These are phyloP conservation scores for Nicotiana knightiana DNA, from an alignment of 257 asterid genomes.

Conservation along the genomic window DNA sequence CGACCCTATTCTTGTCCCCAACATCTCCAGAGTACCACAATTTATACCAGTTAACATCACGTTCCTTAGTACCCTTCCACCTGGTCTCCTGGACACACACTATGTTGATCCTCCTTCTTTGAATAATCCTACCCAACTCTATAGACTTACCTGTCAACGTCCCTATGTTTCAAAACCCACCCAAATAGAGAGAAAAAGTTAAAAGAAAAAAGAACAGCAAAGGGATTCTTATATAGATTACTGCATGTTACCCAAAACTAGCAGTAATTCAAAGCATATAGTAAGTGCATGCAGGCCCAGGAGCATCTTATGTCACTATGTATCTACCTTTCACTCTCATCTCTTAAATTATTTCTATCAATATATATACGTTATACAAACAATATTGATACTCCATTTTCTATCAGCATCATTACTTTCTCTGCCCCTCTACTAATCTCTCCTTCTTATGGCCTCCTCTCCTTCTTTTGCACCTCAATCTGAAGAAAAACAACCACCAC, in stretches of 20 bases:
- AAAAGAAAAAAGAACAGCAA: neutral
- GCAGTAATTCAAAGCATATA: too few relatives aligned
- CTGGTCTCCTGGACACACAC: too few relatives aligned
- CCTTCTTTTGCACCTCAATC: conserved; percentile 15
- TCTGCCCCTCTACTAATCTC: neutral
- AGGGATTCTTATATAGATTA: neutral
- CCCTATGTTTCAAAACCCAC: too few relatives aligned
- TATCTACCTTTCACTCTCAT: neutral
- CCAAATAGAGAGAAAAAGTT: neutral
- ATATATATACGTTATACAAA: too few relatives aligned
- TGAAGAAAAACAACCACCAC: conserved; percentile 37
- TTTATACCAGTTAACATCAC: too few relatives aligned
- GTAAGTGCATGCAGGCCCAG: neutral
- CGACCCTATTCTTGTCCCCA: too few relatives aligned
- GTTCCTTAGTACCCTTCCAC: too few relatives aligned
- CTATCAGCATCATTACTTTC: neutral
- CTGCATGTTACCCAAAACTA: conserved; percentile 2
- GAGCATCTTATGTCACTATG: conserved; percentile 10
- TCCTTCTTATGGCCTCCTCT: conserved; percentile 37
- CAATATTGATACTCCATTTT: too few relatives aligned
- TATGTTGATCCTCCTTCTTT: too few relatives aligned
- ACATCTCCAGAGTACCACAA: too few relatives aligned
- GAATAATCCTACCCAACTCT: too few relatives aligned
- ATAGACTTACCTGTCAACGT: too few relatives aligned
- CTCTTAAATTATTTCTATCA: conserved; percentile 7